Evolutionary conservation across 2,329 filamentous ascomycete species (phyloP), one percentile per base, ranked within the genome.

Genomic region (Colletotrichum sp.): DNA sequence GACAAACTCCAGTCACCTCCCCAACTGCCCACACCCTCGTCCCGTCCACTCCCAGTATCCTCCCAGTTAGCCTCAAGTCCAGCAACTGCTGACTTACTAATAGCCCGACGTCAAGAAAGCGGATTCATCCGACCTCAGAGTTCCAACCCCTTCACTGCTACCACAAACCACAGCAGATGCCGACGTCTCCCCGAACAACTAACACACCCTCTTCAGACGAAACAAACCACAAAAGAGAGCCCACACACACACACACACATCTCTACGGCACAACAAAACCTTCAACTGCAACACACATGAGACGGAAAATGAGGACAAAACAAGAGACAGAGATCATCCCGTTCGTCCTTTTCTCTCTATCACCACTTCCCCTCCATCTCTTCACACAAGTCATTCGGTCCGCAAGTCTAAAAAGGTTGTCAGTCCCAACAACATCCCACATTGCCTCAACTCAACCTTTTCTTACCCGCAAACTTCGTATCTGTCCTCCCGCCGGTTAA

Each of bases 221-320:
- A 72, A 72, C 72, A 68, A 43, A 59, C 30, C 32, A 63, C 63
- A 39, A 26, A 48, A 68, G 7, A 21, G 6, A 52, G 43, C 43
- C 43, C 43, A 52, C 43, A 13, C 43, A 21, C 43, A 52, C 43
- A 48, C 43, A 9, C 3, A 48, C 9, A 18, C 6, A n/a, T n/a
- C 16, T 48, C 48, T 15, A 61, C 43, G 28, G 65, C 26, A 48
- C n/a, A 34, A 18, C 8, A 57, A 70, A 36, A 48, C 39, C 15
- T 39, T 48, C 39, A 70, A 73, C 66, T 48, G 43, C 67, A 61
- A 72, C 71, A 48, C 64, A 68, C 71, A 61, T 66, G 64, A 72
- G 64, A 72, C 64, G 71, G 66, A 68, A 60, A 43, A 15, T 28
- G 6, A 26, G 7, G 26, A 13, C 36, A 16, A 68, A 28, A 6